Conservation (phyloP, 345 rosid genomes). For the Carallia brachiata region DNA sequence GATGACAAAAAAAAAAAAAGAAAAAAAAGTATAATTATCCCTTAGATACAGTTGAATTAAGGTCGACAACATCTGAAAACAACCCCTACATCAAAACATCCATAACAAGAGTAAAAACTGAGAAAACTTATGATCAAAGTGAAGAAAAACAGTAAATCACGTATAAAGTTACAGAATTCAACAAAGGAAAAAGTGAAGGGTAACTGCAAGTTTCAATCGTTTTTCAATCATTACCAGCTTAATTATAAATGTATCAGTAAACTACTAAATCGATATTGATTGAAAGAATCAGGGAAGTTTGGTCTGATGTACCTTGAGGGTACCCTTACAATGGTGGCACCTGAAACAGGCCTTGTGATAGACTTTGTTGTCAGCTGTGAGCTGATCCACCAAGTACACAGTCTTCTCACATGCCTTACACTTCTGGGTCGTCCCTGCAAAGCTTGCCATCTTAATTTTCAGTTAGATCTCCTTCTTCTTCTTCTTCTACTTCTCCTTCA, state of each 20-base stretch:
- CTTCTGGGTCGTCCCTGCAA: constrained; percentile 53
- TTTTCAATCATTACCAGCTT: not conserved
- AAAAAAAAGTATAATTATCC: too few species aligned
- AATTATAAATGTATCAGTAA: not conserved
- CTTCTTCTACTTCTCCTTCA: not conserved
- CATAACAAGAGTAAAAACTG: not conserved
- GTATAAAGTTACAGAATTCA: not conserved
- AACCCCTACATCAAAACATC: not conserved
- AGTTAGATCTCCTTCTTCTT: not conserved
- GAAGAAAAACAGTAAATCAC: not conserved
- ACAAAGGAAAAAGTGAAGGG: not conserved
- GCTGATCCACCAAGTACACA: constrained; percentile 52
- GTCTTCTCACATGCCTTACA: constrained; percentile 52
- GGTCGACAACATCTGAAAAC: not conserved
- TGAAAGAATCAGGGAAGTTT: not conserved
- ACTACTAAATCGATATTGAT: not conserved
- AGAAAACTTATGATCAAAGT: not conserved
- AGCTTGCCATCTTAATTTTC: constrained; percentile 34
- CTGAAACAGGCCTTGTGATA: constrained; percentile 51
- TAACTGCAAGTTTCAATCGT: not conserved
- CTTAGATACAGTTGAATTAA: too few species aligned
- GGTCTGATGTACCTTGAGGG: constrained; percentile 40
- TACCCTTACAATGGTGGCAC: constrained; percentile 53
- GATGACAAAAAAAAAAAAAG: too few species aligned
- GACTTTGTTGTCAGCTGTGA: constrained; percentile 42